Base-by-base conservation (phyloP, 1,284 basidiomycete species). In the Cronartium quercuum region DNA sequence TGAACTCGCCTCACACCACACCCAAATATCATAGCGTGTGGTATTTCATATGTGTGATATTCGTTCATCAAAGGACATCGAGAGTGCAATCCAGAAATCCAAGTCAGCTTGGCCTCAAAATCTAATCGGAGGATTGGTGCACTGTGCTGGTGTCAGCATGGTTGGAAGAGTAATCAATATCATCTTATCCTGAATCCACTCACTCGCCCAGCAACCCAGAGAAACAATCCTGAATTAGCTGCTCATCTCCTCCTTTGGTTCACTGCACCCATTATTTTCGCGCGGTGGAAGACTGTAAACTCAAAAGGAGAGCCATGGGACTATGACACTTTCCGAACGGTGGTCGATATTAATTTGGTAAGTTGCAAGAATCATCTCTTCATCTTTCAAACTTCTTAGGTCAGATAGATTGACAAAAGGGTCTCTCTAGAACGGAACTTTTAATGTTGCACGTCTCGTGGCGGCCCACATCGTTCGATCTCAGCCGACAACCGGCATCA, bases 101-200 rank as follows among this genome's bases (percentile, higher is more conserved):
- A 66, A 15, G 6, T 29, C 37, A 34, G 38, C 58, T 4, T 82
- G 79, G 78, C 64, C 77, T 1, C 68, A 64, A 0, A 57, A 76
- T 2, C 63, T 42, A 0, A 80, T 82, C 24, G 82, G 81, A 0
- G 82, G 82, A 0, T 79, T 80, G 6, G 78, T 83, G 13, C 80
- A 82, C 68, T 80, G 79, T 38, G 82, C 79, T 2, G 82, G 82
- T 0, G 79, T 82, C 0, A 81, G 78, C 4, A 81, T 81, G 80
- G 81, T 77, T 0, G 82, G 80, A 12, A 83, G 82, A 76, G 79
- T 80, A 65, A 41, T 76, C 24, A 7, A 12, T 7, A 51, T 35
- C 7, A 21, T 24, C 18, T 13, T 29, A 24, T 1, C 29, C 1
- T 24, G 13, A 2, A 5, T 61, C 9, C 24, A 24, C 18, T n/a